phyloP scores from a whole-genome alignment of 192 early-diverging fungal genomes.

The Backusella macrospora region DNA sequence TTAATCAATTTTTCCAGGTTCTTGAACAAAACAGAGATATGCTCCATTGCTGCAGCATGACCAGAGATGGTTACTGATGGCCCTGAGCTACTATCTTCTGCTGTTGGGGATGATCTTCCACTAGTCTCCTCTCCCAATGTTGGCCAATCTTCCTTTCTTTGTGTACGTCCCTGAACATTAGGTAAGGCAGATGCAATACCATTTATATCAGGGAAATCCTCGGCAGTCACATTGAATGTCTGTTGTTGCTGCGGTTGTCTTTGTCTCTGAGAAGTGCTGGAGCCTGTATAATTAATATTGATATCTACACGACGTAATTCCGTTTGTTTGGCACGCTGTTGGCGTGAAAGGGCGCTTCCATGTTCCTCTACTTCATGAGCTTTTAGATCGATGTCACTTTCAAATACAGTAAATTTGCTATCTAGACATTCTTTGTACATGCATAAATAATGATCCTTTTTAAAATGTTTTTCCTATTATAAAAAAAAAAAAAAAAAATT shows the following conservation, averaged over 20 bases:
- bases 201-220: constrained; percentile 29
- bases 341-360: constrained; percentile 30
- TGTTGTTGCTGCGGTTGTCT: constrained; percentile 20
- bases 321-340: constrained; percentile 38
- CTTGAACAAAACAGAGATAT: constrained; percentile 43
- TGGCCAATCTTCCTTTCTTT: constrained; percentile 29
- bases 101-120: background rate
- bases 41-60: constrained; percentile 44
- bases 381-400: constrained; percentile 86
- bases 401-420: constrained; percentile 96
- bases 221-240: background rate
- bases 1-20: constrained; percentile 41
- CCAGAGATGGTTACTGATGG: constrained; percentile 21
- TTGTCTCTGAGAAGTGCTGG: constrained; percentile 17
- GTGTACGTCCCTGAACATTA: background rate
- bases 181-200: background rate
- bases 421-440: constrained; percentile 80
- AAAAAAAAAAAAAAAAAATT: background rate
- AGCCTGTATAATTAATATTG: constrained; percentile 29
- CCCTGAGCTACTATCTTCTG: background rate
- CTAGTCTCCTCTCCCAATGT: constrained; percentile 23
- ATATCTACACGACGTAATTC: constrained; percentile 44
- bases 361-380: constrained; percentile 76
- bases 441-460: constrained; percentile 81
- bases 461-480: constrained; percentile 72